Evolutionary conservation across 1,284 basidiomycete genomes (phyloP).

Genomic region (Retiboletus flavoniger): DNA sequence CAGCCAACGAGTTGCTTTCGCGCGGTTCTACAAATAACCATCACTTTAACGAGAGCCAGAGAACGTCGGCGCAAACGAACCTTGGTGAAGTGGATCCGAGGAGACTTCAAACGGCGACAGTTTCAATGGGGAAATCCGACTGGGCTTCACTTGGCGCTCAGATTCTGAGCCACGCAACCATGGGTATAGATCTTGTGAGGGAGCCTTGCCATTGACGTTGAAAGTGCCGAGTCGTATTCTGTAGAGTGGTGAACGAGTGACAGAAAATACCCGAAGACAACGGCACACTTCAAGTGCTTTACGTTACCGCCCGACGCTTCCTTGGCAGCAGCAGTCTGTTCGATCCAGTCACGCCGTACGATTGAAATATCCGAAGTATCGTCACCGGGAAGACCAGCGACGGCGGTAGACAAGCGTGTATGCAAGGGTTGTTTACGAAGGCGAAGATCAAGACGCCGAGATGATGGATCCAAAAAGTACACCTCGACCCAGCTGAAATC

Average conservation of each 20-base stretch:
- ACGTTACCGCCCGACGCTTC: constrained; percentile 32
- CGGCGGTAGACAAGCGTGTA: constrained; percentile 53
- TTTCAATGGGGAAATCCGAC: constrained; percentile 39
- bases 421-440: constrained; percentile 44
- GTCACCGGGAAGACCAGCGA: constrained; percentile 60
- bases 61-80: constrained; percentile 11
- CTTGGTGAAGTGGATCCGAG: constrained; percentile 11
- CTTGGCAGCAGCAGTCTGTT: constrained; percentile 39
- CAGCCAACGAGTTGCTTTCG: constrained; percentile 16
- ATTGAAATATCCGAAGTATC: constrained; percentile 55
- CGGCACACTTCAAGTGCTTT: constrained; percentile 27
- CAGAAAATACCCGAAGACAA: neutral
- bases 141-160: neutral
- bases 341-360: constrained; percentile 65
- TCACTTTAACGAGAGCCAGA: neutral
- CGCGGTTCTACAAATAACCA: constrained; percentile 8
- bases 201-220: constrained; percentile 74
- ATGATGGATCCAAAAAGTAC: constrained; percentile 19
- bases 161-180: constrained; percentile 42
- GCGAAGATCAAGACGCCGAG: constrained; percentile 54
- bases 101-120: constrained; percentile 37
- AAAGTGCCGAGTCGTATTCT: constrained; percentile 73
- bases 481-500: constrained; percentile 25
- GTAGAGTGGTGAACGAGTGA: constrained; percentile 2
- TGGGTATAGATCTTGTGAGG: constrained; percentile 61